These are phyloP conservation scores for Obba rivulosa DNA, from an alignment of 768 basidiomycete genomes.

Conservation along the genomic window DNA sequence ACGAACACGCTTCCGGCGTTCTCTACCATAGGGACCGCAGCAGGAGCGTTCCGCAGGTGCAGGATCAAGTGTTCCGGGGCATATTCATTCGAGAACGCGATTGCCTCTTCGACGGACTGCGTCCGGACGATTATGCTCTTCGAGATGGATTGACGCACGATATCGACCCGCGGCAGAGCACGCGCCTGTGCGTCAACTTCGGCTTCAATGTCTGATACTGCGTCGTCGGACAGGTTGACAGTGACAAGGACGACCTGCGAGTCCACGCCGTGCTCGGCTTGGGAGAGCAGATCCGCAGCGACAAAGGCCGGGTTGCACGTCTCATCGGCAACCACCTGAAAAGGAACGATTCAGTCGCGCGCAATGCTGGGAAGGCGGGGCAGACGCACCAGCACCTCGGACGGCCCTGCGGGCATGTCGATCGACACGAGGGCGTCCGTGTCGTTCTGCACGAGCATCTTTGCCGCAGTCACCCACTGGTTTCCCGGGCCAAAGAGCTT, in stretches of 20 bases:
- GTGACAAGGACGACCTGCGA: conserved; percentile 95
- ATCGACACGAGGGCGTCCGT: conserved; percentile 94
- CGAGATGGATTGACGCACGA: conserved; percentile 81
- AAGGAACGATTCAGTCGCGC: not conserved
- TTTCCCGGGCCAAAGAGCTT: conserved; percentile 99
- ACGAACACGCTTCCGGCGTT: conserved; percentile 98
- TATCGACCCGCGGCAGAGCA: conserved; percentile 82
- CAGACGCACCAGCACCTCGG: conserved; percentile 85
- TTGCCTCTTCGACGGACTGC: conserved; percentile 62
- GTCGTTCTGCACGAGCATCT: conserved; percentile 99
- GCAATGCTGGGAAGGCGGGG: not conserved
- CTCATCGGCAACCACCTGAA: conserved; percentile 88
- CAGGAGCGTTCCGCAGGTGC: conserved; percentile 71
- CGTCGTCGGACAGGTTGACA: conserved; percentile 57
- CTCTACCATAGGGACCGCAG: conserved; percentile 59
- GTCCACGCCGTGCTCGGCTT: conserved; percentile 97
- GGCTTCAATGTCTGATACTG: conserved; percentile 69
- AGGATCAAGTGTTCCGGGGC: conserved; percentile 97
- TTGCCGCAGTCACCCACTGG: conserved; percentile 99
- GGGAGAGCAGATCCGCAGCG: conserved; percentile 93
- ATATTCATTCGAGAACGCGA: conserved; percentile 93
- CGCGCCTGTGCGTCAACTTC: conserved; percentile 86
- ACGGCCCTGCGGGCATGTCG: conserved; percentile 99
- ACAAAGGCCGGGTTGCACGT: conserved; percentile 86
- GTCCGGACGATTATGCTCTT: conserved; percentile 88